Base-by-base conservation (phyloP, 2,329 filamentous ascomycete species). In the Paraphoma sp. region DNA sequence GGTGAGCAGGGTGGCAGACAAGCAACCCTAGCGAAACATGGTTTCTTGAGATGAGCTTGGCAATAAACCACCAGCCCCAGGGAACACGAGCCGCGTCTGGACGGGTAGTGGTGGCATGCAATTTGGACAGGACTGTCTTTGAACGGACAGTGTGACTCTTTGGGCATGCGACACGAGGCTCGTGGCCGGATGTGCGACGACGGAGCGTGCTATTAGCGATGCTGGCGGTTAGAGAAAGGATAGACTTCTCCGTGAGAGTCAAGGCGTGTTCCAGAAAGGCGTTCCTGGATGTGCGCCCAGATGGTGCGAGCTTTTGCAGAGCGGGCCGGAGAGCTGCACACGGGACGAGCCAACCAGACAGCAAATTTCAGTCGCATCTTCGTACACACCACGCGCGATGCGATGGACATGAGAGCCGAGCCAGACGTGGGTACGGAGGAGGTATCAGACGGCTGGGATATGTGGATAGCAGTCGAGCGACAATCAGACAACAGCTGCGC, bases 211-310 rank as follows among this genome's bases (percentile, higher is more conserved):
- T 42, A 42, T 45, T 49, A 43, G 31, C 41, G 51, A 55, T 51
- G 51, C 49, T 11, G 38, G 42, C 40, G 42, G 46, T 44, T 38
- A 55, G 50, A 54, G 56, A 54, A 57, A 54, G 45, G 38, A 31
- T 57, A 36, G 33, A 36, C 33, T 36, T 36, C 33, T 36, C 33
- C 9, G 33, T 49, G 43, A 40, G 47, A 40, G 47, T 48, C 31
- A 42, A 16, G 52, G 48, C 43, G 56, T 50, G 59, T 60, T 54
- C 54, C 43, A 51, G 57, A 62, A 56, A 12, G 45, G 48, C 42
- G 33, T 36, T 36, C 33, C 33, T 36, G 33, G 33, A 48, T 38
- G 47, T 47, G 50, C 43, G 48, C 43, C 28, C 31, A 33, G 50
- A n/a, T 51, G 51, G 51, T 51, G 55, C 44, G 51, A 43, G 54